Evolutionary conservation across 129 eudicot genomes (phyloP).

Genomic region (Saussurea involucrata): DNA sequence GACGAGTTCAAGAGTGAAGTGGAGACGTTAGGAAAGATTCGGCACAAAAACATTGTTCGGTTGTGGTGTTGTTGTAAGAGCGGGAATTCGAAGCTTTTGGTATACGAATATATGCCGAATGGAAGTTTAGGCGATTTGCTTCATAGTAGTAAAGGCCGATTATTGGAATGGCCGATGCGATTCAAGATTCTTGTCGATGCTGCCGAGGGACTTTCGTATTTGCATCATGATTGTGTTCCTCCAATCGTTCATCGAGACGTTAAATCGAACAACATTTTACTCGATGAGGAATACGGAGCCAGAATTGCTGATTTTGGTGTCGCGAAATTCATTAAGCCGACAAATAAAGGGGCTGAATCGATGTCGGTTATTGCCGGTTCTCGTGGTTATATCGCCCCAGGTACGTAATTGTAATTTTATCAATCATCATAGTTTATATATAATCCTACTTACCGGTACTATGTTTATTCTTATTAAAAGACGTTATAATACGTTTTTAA

Average conservation of each 20-base stretch:
- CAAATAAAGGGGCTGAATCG: slow-evolving; percentile 48
- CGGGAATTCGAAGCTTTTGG: slow-evolving; percentile 61
- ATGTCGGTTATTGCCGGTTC: slow-evolving; percentile 97
- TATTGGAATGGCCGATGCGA: slow-evolving; percentile 79
- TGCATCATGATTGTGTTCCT: slow-evolving; percentile 94
- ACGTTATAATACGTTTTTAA: background rate
- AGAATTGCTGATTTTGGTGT: slow-evolving; percentile 92
- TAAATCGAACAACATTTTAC: slow-evolving; percentile 73
- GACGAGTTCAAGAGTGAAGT: slow-evolving; percentile 80
- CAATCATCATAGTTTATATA: background rate
- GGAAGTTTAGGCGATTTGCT: slow-evolving; percentile 91
- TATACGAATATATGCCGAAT: slow-evolving; percentile 82
- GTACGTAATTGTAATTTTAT: slow-evolving; percentile 19
- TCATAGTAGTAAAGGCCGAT: slow-evolving; percentile 53
- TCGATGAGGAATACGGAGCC: slow-evolving; percentile 79
- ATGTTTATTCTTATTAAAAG: no score
- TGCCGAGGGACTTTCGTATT: slow-evolving; percentile 90
- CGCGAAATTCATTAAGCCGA: slow-evolving; percentile 52
- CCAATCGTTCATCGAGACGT: slow-evolving; percentile 87
- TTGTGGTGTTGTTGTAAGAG: slow-evolving; percentile 86
- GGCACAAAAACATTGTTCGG: slow-evolving; percentile 86
- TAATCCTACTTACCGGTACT: background rate
- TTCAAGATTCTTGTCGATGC: slow-evolving; percentile 69
- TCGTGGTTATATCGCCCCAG: slow-evolving; percentile 95
- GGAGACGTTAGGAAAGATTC: slow-evolving; percentile 72